Base-by-base conservation (phyloP, 2,329 filamentous ascomycete species). In the Fusarium bulbicola region DNA sequence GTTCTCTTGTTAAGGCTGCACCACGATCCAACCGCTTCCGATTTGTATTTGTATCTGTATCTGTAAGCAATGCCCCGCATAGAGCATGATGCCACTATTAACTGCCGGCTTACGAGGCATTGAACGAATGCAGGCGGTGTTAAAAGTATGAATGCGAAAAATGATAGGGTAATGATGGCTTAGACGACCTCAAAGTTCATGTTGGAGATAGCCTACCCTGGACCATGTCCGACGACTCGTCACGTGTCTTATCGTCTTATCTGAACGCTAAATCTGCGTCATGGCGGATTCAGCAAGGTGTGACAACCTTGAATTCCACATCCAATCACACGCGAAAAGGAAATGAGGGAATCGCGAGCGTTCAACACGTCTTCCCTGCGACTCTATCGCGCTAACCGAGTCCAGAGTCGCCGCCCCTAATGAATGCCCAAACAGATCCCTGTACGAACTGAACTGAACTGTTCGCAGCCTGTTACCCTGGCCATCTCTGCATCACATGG, bases 331-430 rank as follows among this genome's bases (percentile, higher is more conserved):
- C 42, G 30, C 20, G 18, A 42, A 61, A 59, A 53, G 43, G 68
- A 73, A 70, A 70, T 73, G 64, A 72, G 46, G 43, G 45, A 59
- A 59, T 42, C 59, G 26, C 58, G 59, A 54, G 61, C 45, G 30
- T 40, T 65, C 47, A 74, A 70, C 72, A 74, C 72, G 72, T 74
- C 60, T 73, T 70, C 72, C 72, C 72, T 74, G 72, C 46, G 52
- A 66, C 37, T 30, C 47, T 45, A 42, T 50, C 47, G 49, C 34
- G 60, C 64, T 62, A 74, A 57, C 39, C 68, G 21, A 56, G 60
- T 61, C 37, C 36, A 52, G 63, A 53, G 58, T 43, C 61, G 36
- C 42, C 30, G 46, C 61, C 54, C 70, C 59, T 63, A 46, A 58
- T 32, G 9, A 63, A 59, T 53, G 57, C 58, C 65, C 59, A 46